These are phyloP conservation scores for Macrolepiota fuliginosa DNA, from an alignment of 768 basidiomycete species.

Conservation along the genomic window DNA sequence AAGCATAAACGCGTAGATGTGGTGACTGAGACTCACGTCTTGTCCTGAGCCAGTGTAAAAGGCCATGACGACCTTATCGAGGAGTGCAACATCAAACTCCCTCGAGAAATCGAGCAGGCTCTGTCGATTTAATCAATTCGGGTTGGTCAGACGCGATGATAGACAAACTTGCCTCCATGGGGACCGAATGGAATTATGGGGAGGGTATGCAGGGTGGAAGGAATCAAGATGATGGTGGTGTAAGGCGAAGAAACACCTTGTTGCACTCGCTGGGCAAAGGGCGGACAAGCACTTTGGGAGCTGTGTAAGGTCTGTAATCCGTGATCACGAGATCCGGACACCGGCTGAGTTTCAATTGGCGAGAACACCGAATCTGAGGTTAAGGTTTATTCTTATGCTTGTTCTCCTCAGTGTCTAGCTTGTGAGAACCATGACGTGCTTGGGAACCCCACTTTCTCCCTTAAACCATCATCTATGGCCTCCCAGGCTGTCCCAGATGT, in stretches of 20 bases:
- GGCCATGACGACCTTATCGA: constrained; percentile 92
- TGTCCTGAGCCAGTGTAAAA: constrained; percentile 84
- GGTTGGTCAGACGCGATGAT: constrained; percentile 9
- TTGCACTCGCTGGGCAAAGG: constrained; percentile 39
- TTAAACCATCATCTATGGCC: not conserved
- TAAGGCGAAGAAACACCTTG: constrained; percentile 19
- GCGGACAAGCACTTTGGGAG: constrained; percentile 26
- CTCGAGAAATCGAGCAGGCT: constrained; percentile 89
- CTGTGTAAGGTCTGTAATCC: constrained; percentile 18
- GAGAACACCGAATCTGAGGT: not conserved
- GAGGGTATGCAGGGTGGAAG: constrained; percentile 14
- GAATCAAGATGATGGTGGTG: constrained; percentile 17
- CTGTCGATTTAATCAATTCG: constrained; percentile 36
- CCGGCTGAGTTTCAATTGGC: constrained; percentile 20
- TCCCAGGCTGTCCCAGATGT: constrained; percentile 24
- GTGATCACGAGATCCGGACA: constrained; percentile 22
- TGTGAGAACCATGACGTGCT: not conserved
- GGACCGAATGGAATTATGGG: constrained; percentile 20
- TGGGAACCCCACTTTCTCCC: not conserved
- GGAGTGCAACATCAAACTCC: constrained; percentile 88
- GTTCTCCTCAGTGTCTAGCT: not conserved
- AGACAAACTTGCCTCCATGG: constrained; percentile 46
- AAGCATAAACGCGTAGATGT: constrained; percentile 13
- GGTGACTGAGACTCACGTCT: constrained; percentile 54
- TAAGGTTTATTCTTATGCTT: constrained; percentile 13